These are phyloP conservation scores for Candida tetrigidarum DNA, from an alignment of 1,139 yeast genomes.

Conservation along the genomic window DNA sequence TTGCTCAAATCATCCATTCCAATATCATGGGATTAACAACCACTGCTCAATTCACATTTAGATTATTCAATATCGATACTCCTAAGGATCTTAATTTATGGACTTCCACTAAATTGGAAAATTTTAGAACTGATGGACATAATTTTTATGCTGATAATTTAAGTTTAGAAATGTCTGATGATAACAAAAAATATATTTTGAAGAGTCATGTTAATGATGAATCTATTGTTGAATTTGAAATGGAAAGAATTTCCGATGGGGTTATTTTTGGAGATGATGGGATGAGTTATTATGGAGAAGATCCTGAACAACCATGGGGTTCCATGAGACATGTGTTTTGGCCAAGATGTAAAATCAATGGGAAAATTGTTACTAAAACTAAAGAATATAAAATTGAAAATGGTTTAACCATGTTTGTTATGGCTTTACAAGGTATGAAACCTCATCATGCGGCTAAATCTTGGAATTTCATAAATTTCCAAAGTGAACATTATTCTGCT, in stretches of 20 bases:
- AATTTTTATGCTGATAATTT: slow-evolving; percentile 78
- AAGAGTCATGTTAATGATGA: slow-evolving; percentile 69
- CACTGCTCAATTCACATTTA: slow-evolving; percentile 94
- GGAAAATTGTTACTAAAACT: slow-evolving; percentile 52
- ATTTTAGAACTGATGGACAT: slow-evolving; percentile 76
- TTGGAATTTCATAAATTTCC: slow-evolving; percentile 95
- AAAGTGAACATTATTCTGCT: slow-evolving; percentile 72
- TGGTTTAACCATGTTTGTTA: slow-evolving; percentile 82
- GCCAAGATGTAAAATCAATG: slow-evolving; percentile 82
- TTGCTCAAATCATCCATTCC: slow-evolving; percentile 94
- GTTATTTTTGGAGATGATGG: slow-evolving; percentile 93
- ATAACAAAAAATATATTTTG: slow-evolving; percentile 57
- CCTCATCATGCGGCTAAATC: slow-evolving; percentile 98
- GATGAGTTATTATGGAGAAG: slow-evolving; percentile 81
- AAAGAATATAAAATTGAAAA: slow-evolving; percentile 35
- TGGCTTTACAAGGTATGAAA: slow-evolving; percentile 99
- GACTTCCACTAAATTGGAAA: slow-evolving; percentile 90
- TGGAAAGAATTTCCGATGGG: slow-evolving; percentile 73
- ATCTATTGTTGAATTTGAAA: slow-evolving; percentile 70
- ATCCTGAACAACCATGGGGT: slow-evolving; percentile 90
- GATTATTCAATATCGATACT: slow-evolving; percentile 61
- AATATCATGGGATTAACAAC: slow-evolving; percentile 87
- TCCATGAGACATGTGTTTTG: slow-evolving; percentile 94
- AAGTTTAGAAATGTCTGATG: slow-evolving; percentile 63
- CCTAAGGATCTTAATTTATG: slow-evolving; percentile 57